A percentile compares a stretch with the other conserved stretches of the same genome.
phyloP scores from a whole-genome alignment of 1,139 yeast species.

The Hansenula sp. region DNA sequence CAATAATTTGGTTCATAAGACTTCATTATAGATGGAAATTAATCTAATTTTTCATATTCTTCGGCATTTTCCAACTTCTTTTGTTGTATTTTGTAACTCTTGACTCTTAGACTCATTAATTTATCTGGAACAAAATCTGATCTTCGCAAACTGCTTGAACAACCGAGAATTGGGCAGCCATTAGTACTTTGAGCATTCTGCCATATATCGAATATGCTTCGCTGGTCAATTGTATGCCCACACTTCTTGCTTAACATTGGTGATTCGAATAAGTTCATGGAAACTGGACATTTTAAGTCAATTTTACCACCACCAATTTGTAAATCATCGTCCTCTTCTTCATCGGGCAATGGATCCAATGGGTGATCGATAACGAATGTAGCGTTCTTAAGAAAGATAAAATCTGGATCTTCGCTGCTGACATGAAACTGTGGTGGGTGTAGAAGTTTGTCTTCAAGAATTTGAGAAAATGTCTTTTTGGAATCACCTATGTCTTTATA shows the following conservation, averaged over 20 bases:
- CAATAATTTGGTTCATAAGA: no score
- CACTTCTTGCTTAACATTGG: conserved; percentile 56
- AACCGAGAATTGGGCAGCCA: conserved; percentile 22
- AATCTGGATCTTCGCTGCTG: conserved; percentile 5
- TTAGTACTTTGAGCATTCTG: neutral
- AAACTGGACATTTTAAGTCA: conserved; percentile 62
- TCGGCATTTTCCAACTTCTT: conserved; percentile 1
- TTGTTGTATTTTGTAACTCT: conserved; percentile 27
- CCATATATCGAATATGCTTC: conserved; percentile 35
- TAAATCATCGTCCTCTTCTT: conserved; percentile 47
- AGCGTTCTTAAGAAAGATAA: conserved; percentile 16
- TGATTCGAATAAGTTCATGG: conserved; percentile 42
- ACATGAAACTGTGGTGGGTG: neutral
- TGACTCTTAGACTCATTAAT: conserved; percentile 47
- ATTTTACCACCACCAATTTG: conserved; percentile 66
- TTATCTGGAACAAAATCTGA: conserved; percentile 38
- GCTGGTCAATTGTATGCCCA: conserved; percentile 57
- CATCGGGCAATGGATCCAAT: conserved; percentile 31
- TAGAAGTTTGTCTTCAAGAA: conserved; percentile 12
- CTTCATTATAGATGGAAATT: neutral
- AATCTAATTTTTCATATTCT: conserved; percentile 3
- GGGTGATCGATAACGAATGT: conserved; percentile 24
- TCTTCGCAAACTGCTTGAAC: conserved; percentile 8
- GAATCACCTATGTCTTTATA: conserved; percentile 14
- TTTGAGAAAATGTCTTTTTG: conserved; percentile 12